phyloP scores from a whole-genome alignment of 345 rosid species.

The Eucalyptus decipiens region DNA sequence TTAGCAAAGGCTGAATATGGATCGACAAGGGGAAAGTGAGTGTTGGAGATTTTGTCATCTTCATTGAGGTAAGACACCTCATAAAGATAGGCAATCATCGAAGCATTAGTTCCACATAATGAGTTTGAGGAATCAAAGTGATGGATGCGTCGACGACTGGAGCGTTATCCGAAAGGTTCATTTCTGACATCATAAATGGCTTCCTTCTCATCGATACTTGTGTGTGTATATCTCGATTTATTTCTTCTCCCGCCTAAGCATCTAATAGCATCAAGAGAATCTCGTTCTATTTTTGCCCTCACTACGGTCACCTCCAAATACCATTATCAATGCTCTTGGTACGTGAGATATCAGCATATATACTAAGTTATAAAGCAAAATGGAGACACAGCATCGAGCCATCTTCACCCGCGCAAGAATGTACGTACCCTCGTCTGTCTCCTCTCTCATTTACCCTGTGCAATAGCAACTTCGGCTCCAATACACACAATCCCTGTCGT shows the following conservation, averaged over 20 bases:
- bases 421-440: not conserved
- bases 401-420: not conserved
- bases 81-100: accelerated
- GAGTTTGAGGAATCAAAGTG: not conserved
- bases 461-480: not conserved
- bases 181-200: not conserved
- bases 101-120: not conserved
- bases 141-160: not conserved
- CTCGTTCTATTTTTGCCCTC: not conserved
- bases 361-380: not conserved
- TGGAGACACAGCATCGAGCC: not conserved
- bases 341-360: not conserved
- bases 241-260: not conserved
- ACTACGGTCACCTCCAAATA: not conserved
- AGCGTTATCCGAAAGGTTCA: not conserved
- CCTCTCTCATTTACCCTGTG: not conserved
- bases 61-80: not conserved
- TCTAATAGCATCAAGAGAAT: not conserved
- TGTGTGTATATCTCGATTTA: not conserved
- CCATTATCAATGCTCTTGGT: not conserved
- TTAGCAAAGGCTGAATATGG: not conserved
- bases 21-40: not conserved
- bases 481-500: not conserved
- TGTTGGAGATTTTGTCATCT: not conserved
- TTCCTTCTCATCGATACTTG: not conserved